Evolutionary conservation across 257 asterid species (phyloP), one percentile per base, ranked within the genome.

Genomic region (Sherardia arvensis): DNA sequence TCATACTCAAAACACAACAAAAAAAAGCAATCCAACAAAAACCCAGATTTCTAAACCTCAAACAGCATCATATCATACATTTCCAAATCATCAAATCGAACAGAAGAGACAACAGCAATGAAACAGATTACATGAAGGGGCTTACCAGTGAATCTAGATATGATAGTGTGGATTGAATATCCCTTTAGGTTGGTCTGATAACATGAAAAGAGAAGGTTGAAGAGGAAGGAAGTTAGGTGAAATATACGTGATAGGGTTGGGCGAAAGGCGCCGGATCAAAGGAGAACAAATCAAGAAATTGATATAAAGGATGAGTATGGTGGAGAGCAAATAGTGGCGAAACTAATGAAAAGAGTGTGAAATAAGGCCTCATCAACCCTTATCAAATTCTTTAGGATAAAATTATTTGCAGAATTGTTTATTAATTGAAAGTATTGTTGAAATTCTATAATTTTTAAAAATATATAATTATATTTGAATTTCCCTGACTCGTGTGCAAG

Each of bases 131-230:
- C 38, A 22, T 23, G 28, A 55, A 43, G 48, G 55, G 61, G 45
- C 70, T 21, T 43, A 73, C 77, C 77, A 33, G 48, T 30, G 74
- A 63, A 59, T 12, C 62, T 49, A 43, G 5, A 43, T n/a, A 43
- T 43, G 20, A 43, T 43, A 43, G 2, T 14, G 21, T 15, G 51
- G 51, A 43, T 43, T 43, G n/a, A 29, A 58, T 58, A 29, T 29
- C 61, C 22, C 21, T 30, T 48, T 2, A 22, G 9, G 47, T 38
- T 53, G 8, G 48, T 9, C 2, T 21, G 21, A 32, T 9, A 53
- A 9, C 10, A 6, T 12, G 10, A 40, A 40, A 49, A 49, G 14
- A 49, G n/a, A 20, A 49, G 26, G 20, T 43, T 43, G 8, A 43
- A 21, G 56, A 21, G 0, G 12, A 10, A 17, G 40, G 53, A 53